Base-by-base conservation (phyloP, 2,329 filamentous ascomycete genomes). In the Colletotrichum gigasporum region DNA sequence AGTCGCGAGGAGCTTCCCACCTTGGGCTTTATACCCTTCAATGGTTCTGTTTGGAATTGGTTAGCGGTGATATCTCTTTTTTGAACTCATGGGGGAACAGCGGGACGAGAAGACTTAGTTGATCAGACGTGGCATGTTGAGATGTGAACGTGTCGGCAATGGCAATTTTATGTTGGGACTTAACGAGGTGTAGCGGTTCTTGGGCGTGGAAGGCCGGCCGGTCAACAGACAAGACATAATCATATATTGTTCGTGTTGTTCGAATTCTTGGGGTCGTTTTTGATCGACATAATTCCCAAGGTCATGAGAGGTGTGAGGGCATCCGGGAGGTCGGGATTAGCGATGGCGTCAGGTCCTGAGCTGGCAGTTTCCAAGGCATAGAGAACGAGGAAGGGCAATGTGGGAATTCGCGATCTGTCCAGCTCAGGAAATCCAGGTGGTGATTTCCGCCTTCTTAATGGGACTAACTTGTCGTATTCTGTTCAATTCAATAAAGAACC, bases 101-200 rank as follows among this genome's bases (percentile, higher is more conserved):
- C n/a, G n/a, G 30, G 10, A 56, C 24, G 41, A 28, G 18, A 56
- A n/a, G 41, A 18, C n/a, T n/a, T n/a, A n/a, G 41, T 34, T 41
- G 22, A 9, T 20, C 14, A 11, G 18, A 30, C 18, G 41, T 30
- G 58, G 18, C 32, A 48, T 34, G 30, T 28, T 32, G 51, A 41
- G 41, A 61, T 34, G n/a, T 39, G 58, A 61, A 51, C 51, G 51
- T 56, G 22, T 55, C 45, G 18, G 26, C 39, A 28, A 3, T 34
- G 10, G 20, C 18, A 14, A 18, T 54, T 44, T 22, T 14, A 34
- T 54, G 26, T 32, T 34, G 16, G 51, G 39, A 18, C 28, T 54
- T 54, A 22, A 60, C 48, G 56, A 60, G 56, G 56, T 42, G 32
- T 44, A 48, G 41, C 58, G 58, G 51, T 28, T 47, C n/a, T 22